Evolutionary conservation across 1,284 basidiomycete genomes (phyloP), one percentile per base, ranked within the genome.

Genomic region (Leccinum ponderosum): DNA sequence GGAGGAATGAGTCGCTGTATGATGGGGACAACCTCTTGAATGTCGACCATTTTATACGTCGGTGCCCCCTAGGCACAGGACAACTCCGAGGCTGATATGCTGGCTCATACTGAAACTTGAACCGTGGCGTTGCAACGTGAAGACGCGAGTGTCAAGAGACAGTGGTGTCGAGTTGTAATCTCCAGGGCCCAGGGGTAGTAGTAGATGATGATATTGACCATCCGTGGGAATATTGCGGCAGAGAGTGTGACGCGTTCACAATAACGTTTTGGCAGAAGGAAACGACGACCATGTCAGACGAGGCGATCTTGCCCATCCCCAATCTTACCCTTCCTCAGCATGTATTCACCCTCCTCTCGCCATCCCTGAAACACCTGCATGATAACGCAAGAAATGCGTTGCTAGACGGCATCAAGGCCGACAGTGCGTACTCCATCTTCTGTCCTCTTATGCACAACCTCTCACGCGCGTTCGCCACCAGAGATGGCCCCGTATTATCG

Each of bases 401-500:
- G 42, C 78, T 95, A 62, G 85, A 85, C 50, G 93, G 90, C 17
- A 90, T 98, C 70, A 84, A 92, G 69, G 83, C 86, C n/a, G 95
- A 98, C 78, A 86, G 93, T 93, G 69, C 66, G 89, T 81, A 12
- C 58, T 44, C 12, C 47, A 25, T 25, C 35, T 15, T 29, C 4
- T 37, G 6, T 29, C 20, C 22, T 25, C 50, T 11, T 29, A 3
- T 3, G 22, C 15, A 52, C 27, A 29, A 17, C 12, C 5, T 62
- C 54, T 59, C 48, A 25, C 37, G 12, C 48, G 1, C 5, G 7
- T 29, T 44, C 15, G n/a, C 22, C 20, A 63, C 31, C 52, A 84
- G 92, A 94, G 69, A 96, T 96, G 94, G 87, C 86, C 2, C 91
- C 94, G 0, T 96, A 92, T 75, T 89, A 90, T 72, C 79, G 78